Evolutionary conservation across 495 filamentous ascomycete species (phyloP).

Genomic region (Trypethelium eluteriae): DNA sequence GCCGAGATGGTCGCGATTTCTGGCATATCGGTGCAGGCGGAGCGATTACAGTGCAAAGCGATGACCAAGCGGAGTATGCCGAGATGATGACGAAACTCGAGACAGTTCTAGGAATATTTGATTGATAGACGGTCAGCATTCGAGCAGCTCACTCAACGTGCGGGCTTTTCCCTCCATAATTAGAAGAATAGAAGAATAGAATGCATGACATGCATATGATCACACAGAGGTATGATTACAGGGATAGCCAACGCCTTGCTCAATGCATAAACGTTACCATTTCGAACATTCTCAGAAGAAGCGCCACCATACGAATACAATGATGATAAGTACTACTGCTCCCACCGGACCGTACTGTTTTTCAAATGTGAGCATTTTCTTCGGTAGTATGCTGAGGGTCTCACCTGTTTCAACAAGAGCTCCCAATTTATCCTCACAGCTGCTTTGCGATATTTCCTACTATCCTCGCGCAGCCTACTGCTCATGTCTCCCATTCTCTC

Average conservation of each 20-base stretch:
- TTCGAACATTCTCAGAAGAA: slow-evolving; percentile 56
- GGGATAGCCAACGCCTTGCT: background rate
- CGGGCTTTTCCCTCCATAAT: background rate
- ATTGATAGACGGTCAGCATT: background rate
- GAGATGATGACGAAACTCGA: slow-evolving; percentile 83
- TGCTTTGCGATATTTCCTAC: slow-evolving; percentile 83
- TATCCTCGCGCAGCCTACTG: slow-evolving; percentile 77
- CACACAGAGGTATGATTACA: background rate
- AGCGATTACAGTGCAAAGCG: slow-evolving; percentile 75
- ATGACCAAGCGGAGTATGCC: slow-evolving; percentile 69
- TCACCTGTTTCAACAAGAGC: slow-evolving; percentile 79
- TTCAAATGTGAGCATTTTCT: background rate
- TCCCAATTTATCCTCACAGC: slow-evolving; percentile 99
- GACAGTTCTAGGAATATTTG: slow-evolving; percentile 50
- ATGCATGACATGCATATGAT: background rate
- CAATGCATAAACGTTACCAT: background rate
- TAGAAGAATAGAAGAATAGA: background rate
- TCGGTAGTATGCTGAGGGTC: slow-evolving; percentile 20
- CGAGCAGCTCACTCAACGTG: background rate
- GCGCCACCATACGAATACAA: slow-evolving; percentile 84
- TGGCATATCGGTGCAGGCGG: slow-evolving; percentile 88
- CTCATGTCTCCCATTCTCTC: slow-evolving; percentile 98
- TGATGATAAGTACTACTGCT: slow-evolving; percentile 65
- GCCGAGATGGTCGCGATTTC: slow-evolving; percentile 36
- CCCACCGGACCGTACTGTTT: slow-evolving; percentile 79